A percentile compares a stretch with the other conserved stretches of the same genome.
Evolutionary conservation across 768 basidiomycete species (phyloP).

Genomic region (Bullera alba): DNA sequence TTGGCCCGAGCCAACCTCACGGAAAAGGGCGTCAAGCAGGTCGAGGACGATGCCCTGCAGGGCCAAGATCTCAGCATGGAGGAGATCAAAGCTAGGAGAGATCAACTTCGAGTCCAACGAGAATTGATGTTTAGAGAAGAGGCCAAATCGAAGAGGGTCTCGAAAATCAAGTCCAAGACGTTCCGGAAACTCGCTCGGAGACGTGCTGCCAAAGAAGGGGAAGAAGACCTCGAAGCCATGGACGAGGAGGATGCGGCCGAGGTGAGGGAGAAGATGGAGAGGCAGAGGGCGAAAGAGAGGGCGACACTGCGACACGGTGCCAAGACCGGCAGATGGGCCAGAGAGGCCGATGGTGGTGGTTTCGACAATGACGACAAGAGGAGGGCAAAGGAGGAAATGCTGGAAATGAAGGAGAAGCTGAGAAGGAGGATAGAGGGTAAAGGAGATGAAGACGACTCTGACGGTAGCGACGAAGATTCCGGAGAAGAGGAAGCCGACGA

Average conservation of each 20-base stretch:
- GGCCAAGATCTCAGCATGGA: slow-evolving; percentile 76
- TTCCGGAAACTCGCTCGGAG: slow-evolving; percentile 80
- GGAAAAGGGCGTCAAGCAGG: slow-evolving; percentile 68
- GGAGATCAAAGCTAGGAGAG: slow-evolving; percentile 73
- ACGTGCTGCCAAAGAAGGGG: slow-evolving; percentile 58
- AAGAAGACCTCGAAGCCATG: slow-evolving; percentile 39
- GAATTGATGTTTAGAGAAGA: slow-evolving; percentile 92
- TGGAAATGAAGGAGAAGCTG: slow-evolving; percentile 71
- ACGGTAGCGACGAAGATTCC: slow-evolving; percentile 49
- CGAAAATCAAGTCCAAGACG: slow-evolving; percentile 93
- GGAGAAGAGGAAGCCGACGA: slow-evolving; percentile 51
- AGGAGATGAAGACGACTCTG: slow-evolving; percentile 48
- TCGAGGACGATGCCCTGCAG: slow-evolving; percentile 64
- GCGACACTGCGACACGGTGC: slow-evolving; percentile 86
- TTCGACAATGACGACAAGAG: slow-evolving; percentile 59
- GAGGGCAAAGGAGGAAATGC: slow-evolving; percentile 74
- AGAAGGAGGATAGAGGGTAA: slow-evolving; percentile 61
- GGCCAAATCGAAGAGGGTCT: slow-evolving; percentile 74
- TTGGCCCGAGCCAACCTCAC: slow-evolving; percentile 73
- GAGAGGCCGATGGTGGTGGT: slow-evolving; percentile 36
- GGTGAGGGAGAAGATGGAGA: slow-evolving; percentile 60
- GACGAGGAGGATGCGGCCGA: slow-evolving; percentile 52
- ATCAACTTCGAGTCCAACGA: slow-evolving; percentile 77
- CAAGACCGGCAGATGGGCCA: slow-evolving; percentile 55
- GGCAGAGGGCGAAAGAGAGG: slow-evolving; percentile 74